Evolutionary conservation across 805 yeast genomes (phyloP), one percentile per base, ranked within the genome.

Genomic region (Metschnikowia similis): DNA sequence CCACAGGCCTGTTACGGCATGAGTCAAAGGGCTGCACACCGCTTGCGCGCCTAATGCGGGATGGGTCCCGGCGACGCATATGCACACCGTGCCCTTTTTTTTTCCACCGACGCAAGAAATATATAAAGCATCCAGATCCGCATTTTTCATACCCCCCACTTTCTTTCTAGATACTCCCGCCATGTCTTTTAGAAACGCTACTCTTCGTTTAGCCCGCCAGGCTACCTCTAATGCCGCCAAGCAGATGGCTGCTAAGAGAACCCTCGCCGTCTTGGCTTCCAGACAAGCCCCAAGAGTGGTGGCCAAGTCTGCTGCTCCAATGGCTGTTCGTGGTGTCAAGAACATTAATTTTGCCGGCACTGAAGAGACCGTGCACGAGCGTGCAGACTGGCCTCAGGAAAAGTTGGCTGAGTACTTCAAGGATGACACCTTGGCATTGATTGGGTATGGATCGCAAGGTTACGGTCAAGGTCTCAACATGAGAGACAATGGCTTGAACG

Each of bases 371-470:
- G 99, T 94, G 62, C 92, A 94, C 81, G 98, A 94, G 82, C 89
- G 99, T 78, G 85, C 90, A 66, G 99, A 94, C 87, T 94, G 99
- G 99, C 99, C 99, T 77, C 82, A 86, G 74, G 98, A 92, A 79
- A 92, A 88, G 81, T 81, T 94, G 67, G 82, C 85, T 58, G 91
- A 89, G 67, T 94, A 91, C 83, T 94, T 94, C 90, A 92, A 94
- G 84, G 80, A 91, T 76, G 98, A 94, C 74, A 94, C 99, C 55
- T 80, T 94, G 69, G 98, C 99, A 62, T 78, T 94, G 69, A 91
- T 94, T 64, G 99, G 99, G 77, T 94, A 94, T 85, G 99, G 99
- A 71, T 92, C 99, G 61, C 99, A 94, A 81, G 99, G 99, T 82
- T 92, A 94, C 83, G 99, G 99, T 72, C 99, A 94, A 82, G 98